These are phyloP conservation scores for Berberis vulgaris DNA, from an alignment of 164 flowering plant genomes.

Conservation along the genomic window DNA sequence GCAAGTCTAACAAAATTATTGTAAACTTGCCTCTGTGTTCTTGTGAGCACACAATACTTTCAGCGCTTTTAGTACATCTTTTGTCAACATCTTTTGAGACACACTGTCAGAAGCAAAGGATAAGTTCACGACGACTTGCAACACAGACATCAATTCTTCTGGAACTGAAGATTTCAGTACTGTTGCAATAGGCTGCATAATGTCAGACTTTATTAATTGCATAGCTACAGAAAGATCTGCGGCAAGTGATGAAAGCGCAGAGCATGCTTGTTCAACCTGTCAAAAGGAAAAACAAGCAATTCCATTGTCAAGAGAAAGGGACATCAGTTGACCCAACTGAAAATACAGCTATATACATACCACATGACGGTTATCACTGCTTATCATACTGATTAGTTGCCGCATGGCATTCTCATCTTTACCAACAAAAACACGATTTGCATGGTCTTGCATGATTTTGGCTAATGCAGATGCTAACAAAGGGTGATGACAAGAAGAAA, in stretches of 20 bases:
- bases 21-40: conserved; percentile 57
- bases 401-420: conserved; percentile 98
- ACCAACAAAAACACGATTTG: conserved; percentile 70
- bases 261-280: conserved; percentile 95
- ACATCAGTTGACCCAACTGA: background rate
- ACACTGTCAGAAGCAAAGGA: conserved; percentile 85
- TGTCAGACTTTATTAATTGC: conserved; percentile 92
- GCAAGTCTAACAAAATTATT: background rate
- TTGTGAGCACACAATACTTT: conserved; percentile 76
- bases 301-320: background rate
- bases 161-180: conserved; percentile 53
- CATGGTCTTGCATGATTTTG: conserved; percentile 92
- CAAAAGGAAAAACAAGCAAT: conserved; percentile 2
- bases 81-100: conserved; percentile 82
- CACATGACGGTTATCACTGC: conserved; percentile 95
- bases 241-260: conserved; percentile 90
- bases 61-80: conserved; percentile 74
- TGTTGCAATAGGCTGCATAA: conserved; percentile 83
- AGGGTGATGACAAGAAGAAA: conserved; percentile 98
- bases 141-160: conserved; percentile 78
- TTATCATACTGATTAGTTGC: conserved; percentile 98
- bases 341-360: conserved; percentile 33
- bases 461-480: conserved; percentile 94
- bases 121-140: conserved; percentile 74
- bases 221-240: conserved; percentile 79